Conservation (phyloP, 371 early-diverging fungal species). For the Mucor racemosus region DNA sequence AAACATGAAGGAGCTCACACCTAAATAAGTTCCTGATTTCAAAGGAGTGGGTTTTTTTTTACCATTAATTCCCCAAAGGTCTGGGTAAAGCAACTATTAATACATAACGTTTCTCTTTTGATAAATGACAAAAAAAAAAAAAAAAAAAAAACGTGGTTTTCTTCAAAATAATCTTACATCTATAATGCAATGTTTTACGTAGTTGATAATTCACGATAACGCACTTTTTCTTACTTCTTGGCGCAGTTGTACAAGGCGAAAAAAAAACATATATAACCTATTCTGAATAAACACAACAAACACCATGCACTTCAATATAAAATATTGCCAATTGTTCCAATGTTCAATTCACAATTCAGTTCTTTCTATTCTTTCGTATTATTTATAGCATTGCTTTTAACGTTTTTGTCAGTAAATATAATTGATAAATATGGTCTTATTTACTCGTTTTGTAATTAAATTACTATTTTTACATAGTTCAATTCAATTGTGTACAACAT, state of each 20-base stretch:
- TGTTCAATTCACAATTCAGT: background rate
- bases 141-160: no score
- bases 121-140: no score
- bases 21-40: background rate
- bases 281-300: background rate
- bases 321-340: background rate
- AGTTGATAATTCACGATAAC: no score
- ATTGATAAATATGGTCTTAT: slow-evolving; percentile 17
- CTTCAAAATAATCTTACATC: no score
- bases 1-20: background rate
- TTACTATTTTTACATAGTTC: background rate
- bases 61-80: no score
- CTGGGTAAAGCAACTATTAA: no score
- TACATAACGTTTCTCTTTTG: no score
- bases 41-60: background rate
- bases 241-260: slow-evolving; percentile 5
- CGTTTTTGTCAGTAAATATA: background rate
- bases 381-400: background rate
- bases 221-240: background rate
- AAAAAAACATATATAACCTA: background rate
- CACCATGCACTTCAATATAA: background rate
- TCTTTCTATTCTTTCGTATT: slow-evolving; percentile 2
- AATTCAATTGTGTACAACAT: background rate
- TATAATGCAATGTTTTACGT: no score
- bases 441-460: slow-evolving; percentile 12